Percentiles rank a stretch among this genome's conserved stretches.
phyloP scores from a whole-genome alignment of 805 yeast genomes.

The Candida maesae region DNA sequence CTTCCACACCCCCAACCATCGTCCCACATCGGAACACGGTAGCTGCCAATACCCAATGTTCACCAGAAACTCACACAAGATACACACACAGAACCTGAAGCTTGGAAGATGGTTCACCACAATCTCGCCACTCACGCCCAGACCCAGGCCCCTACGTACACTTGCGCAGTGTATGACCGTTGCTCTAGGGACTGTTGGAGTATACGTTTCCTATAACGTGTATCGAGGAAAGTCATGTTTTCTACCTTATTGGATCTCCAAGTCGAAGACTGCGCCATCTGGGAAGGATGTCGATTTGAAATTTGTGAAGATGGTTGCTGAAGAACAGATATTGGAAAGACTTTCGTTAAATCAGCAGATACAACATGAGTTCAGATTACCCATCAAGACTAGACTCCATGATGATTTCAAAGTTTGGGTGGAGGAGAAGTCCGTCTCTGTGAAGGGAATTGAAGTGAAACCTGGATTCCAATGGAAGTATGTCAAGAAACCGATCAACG shows the following conservation, averaged over 20 bases:
- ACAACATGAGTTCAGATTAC: slow-evolving; percentile 21
- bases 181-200: slow-evolving; percentile 16
- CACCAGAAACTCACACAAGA: neutral
- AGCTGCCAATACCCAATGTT: neutral
- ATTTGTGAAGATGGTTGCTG: slow-evolving; percentile 17
- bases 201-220: slow-evolving; percentile 18
- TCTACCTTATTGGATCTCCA: slow-evolving; percentile 23
- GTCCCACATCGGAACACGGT: too few relatives aligned
- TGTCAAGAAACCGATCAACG: slow-evolving; percentile 19
- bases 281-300: slow-evolving; percentile 18
- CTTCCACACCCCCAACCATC: too few relatives aligned
- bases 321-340: slow-evolving; percentile 25
- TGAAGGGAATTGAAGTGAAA: slow-evolving; percentile 25
- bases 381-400: slow-evolving; percentile 15
- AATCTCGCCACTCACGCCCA: slow-evolving; percentile 8
- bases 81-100: neutral
- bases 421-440: slow-evolving; percentile 18
- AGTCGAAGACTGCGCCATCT: slow-evolving; percentile 12
- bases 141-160: slow-evolving; percentile 12
- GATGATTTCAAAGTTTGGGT: slow-evolving; percentile 24
- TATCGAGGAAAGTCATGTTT: slow-evolving; percentile 19
- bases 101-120: slow-evolving; percentile 1
- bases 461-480: slow-evolving; percentile 18
- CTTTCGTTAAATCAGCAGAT: slow-evolving; percentile 19
- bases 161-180: slow-evolving; percentile 10